Evolutionary conservation across 257 asterid genomes (phyloP).

Genomic region (Solanum appendiculatum): DNA sequence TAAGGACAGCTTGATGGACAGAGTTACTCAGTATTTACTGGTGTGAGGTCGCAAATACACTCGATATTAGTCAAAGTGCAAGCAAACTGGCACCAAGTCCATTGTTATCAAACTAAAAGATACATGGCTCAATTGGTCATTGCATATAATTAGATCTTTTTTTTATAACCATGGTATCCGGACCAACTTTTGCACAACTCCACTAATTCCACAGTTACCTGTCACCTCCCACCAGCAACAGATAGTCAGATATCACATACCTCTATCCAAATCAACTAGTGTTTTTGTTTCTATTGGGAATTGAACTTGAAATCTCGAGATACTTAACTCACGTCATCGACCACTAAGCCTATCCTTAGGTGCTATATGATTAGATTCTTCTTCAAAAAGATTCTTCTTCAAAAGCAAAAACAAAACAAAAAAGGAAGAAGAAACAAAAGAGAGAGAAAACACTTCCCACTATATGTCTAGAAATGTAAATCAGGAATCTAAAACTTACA

Average conservation of each 20-base stretch:
- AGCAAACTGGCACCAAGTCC: background rate
- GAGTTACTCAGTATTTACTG: background rate
- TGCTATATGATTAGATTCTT: background rate
- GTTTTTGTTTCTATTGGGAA: too few relatives aligned
- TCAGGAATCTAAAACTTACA: background rate
- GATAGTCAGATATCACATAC: rapidly evolving
- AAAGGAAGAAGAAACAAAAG: background rate
- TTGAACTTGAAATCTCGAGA: background rate
- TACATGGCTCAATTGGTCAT: background rate
- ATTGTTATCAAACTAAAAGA: background rate
- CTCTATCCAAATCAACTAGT: background rate
- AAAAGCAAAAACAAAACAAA: background rate
- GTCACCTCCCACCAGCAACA: background rate
- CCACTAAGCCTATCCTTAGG: background rate
- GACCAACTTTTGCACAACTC: background rate
- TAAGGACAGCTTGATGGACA: background rate
- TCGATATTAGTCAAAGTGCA: background rate
- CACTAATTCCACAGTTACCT: background rate
- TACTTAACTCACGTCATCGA: background rate
- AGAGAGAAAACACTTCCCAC: background rate
- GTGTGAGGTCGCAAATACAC: background rate
- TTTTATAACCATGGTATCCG: background rate
- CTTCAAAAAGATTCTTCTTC: background rate
- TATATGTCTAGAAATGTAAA: background rate
- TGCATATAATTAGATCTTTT: background rate